Evolutionary conservation across 2,329 filamentous ascomycete genomes (phyloP), one percentile per base, ranked within the genome.

Genomic region (Fusarium staphyleae): DNA sequence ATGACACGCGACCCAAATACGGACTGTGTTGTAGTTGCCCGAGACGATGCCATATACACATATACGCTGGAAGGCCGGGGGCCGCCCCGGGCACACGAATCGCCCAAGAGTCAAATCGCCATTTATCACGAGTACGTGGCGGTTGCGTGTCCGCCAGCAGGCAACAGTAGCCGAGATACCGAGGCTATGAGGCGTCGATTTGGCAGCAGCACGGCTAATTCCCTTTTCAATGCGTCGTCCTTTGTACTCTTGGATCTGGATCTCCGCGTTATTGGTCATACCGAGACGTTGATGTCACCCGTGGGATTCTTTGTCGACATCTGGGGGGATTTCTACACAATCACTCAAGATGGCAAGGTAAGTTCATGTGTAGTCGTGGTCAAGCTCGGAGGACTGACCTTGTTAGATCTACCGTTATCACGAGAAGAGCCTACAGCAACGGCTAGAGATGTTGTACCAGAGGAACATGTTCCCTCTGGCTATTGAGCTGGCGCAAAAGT

Each of bases 21-120:
- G 0, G 91, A 89, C 5, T 91, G 97, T 61, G 87, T 99, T 15
- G 84, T 99, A 3, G 88, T 99, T n/a, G 95, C 89, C 1, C 82
- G 95, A 55, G 91, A 97, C 64, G 96, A 99, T 81, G 95, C 93
- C 7, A 89, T 99, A 47, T 98, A 98, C 75, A 93, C 91, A 53
- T 99, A 98, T 74, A 90, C 88, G 0, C 77, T 89, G 1, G 89
- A 95, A 52, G 93, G 93, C 0, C 85, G 93, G 53, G 92, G 92
- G 0, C 88, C 91, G 1, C 93, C 91, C 33, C 93, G 90, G 73
- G 92, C 92, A 1, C 98, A 96, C 69, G 93, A 99, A 70, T 89
- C 91, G 5, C 87, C 89, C 6, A 99, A 99, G 76, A 93, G 87
- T 65, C 81, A 91, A 48, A 85, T 97, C 29, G 81, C 85, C 36